Evolutionary conservation across 495 filamentous ascomycete genomes (phyloP), one percentile per base, ranked within the genome.

Genomic region (Cercophora newfieldiana): DNA sequence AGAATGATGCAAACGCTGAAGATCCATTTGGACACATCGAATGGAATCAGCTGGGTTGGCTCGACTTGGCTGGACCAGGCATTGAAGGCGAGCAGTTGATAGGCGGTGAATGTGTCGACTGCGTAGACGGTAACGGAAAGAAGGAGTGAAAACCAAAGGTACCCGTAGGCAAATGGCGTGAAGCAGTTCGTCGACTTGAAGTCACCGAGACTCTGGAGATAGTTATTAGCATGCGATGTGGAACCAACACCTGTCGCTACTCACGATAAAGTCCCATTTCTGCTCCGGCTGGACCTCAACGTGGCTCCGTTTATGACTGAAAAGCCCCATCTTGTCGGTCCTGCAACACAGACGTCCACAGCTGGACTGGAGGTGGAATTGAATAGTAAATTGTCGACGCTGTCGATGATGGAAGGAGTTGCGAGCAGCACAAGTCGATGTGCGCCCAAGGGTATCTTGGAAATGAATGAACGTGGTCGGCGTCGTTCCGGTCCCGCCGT

Each of bases 211-310:
- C 90, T 97, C 93, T 97, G 68, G n/a, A 57, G 56, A 12, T 49
- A 24, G 25, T 30, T 51, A 62, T 59, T 21, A 66, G 69, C 55
- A 58, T 60, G 60, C 49, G 33, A 57, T 56, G 33, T 57, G 54
- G 25, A 0, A 14, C 19, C 10, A 7, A 2, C 3, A 16, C 24
- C 21, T 28, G 16, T 14, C 19, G 7, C 61, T n/a, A 81, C 91
- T 65, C 84, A 96, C 93, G 72, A 99, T 92, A 69, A 92, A 97
- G 70, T 93, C 91, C 92, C 95, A 99, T 82, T 91, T 92, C 80
- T 96, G 90, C 77, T 96, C 92, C 61, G 92, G 82, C 47, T 82
- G 78, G 54, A 92, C 86, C 56, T 86, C 82, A 44, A 83, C 85
- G 70, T 81, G 77, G 72, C 90, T 90, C 71, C 90, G 86, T 68